Evolutionary conservation across 1,139 yeast species (phyloP).

Genomic region (Scheffersomyces cryptocercus): DNA sequence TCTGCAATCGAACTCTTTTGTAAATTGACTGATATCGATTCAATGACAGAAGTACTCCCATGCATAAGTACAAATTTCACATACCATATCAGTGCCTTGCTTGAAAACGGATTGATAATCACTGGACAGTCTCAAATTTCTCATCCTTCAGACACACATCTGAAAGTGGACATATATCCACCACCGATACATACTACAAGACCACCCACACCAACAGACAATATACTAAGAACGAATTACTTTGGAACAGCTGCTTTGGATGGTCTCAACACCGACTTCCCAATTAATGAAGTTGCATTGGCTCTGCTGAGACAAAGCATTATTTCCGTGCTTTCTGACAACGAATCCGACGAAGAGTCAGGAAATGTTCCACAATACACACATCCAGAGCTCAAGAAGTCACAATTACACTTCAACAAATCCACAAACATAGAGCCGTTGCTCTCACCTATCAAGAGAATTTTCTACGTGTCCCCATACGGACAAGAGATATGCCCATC

Average conservation of each 20-base stretch:
- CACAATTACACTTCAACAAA: conserved; percentile 74
- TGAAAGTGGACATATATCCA: conserved; percentile 26
- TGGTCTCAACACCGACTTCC: conserved; percentile 10
- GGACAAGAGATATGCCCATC: conserved; percentile 85
- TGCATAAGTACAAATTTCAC: conserved; percentile 84
- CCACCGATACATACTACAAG: conserved; percentile 40
- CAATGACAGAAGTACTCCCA: conserved; percentile 64
- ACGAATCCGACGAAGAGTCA: conserved; percentile 39
- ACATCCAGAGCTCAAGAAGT: conserved; percentile 74
- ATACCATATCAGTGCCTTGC: conserved; percentile 79
- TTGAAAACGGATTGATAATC: conserved; percentile 69
- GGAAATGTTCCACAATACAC: conserved; percentile 75
- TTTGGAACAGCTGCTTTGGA: conserved; percentile 15
- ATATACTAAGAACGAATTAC: conserved; percentile 13
- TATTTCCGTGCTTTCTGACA: conserved; percentile 18
- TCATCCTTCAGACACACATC: conserved; percentile 57
- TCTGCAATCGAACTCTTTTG: conserved; percentile 77
- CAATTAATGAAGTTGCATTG: conserved; percentile 21
- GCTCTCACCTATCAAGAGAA: conserved; percentile 71
- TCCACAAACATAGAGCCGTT: conserved; percentile 55
- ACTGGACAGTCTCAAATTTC: conserved; percentile 96
- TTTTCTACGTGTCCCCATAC: conserved; percentile 82
- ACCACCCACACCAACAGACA: conserved; percentile 37
- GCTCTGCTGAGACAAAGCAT: conserved; percentile 22
- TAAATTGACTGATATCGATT: conserved; percentile 64